Percentiles rank a stretch among this genome's conserved stretches.
Conservation (phyloP, 2,329 filamentous ascomycete species). For the Ascocoryne sarcoides region DNA sequence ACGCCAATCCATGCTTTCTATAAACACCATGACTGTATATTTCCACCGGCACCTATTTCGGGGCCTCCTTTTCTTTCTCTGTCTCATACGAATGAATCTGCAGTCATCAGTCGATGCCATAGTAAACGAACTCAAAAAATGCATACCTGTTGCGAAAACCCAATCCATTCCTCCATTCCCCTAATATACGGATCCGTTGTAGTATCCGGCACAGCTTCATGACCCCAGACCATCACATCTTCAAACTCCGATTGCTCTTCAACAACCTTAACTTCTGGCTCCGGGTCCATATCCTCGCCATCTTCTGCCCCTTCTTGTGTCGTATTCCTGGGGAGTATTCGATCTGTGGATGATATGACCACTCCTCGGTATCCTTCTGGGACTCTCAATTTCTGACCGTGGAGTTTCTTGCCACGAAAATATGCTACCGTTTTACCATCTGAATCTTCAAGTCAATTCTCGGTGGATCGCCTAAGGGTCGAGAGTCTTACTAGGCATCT, state of each 20-base stretch:
- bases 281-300: constrained; percentile 34
- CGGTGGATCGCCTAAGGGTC: too few relatives aligned
- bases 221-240: constrained; percentile 73
- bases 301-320: constrained; percentile 22
- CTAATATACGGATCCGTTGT: constrained; percentile 62
- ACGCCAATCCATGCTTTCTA: constrained; percentile 6
- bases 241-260: constrained; percentile 62
- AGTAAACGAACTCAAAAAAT: not conserved
- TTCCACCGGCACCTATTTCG: not conserved
- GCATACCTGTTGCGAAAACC: constrained; percentile 56
- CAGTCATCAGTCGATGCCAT: constrained; percentile 3
- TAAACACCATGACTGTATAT: constrained; percentile 1
- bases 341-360: constrained; percentile 43
- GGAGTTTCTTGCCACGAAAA: constrained; percentile 72
- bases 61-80: constrained; percentile 1
- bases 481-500: constrained; percentile 33
- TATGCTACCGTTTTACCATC: constrained; percentile 50
- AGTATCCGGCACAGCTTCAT: constrained; percentile 57
- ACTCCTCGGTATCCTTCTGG: constrained; percentile 65
- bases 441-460: constrained; percentile 24
- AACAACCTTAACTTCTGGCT: constrained; percentile 46
- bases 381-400: constrained; percentile 56
- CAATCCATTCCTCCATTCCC: constrained; percentile 72
- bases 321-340: constrained; percentile 17
- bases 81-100: constrained; percentile 13